These are phyloP conservation scores for Suzukiozyma palmioleophila DNA, from an alignment of 1,139 yeast species.

Conservation along the genomic window DNA sequence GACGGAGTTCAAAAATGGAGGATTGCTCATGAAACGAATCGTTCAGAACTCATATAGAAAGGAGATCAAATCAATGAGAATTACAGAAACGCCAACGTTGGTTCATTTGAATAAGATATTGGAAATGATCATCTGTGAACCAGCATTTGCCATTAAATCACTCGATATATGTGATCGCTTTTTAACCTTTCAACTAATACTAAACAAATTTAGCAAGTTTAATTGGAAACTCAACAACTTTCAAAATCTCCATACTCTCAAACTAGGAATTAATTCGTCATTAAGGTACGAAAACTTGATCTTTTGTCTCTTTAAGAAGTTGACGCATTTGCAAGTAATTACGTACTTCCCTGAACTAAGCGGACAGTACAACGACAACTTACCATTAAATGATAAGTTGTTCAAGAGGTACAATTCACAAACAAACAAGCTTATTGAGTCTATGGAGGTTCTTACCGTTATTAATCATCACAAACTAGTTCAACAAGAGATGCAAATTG, in stretches of 20 bases:
- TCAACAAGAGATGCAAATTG: slow-evolving; percentile 7
- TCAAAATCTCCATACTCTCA: slow-evolving; percentile 16
- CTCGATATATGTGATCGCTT: slow-evolving; percentile 24
- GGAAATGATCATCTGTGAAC: slow-evolving; percentile 20
- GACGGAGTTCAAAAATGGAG: slow-evolving; percentile 28
- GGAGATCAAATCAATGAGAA: slow-evolving; percentile 17
- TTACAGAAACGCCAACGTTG: slow-evolving; percentile 22
- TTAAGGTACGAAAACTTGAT: slow-evolving; percentile 18
- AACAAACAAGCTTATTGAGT: slow-evolving; percentile 5
- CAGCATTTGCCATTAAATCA: slow-evolving; percentile 9
- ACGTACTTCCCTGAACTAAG: slow-evolving; percentile 12
- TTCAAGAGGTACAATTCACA: slow-evolving; percentile 11
- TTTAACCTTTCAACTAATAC: slow-evolving; percentile 23
- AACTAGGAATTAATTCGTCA: slow-evolving; percentile 26
- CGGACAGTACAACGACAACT: slow-evolving; percentile 13
- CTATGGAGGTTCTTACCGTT: slow-evolving; percentile 18
- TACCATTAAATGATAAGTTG: slow-evolving; percentile 19
- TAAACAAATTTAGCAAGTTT: slow-evolving; percentile 20
- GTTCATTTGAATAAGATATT: slow-evolving; percentile 23
- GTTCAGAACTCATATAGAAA: slow-evolving; percentile 13
- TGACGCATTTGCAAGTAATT: slow-evolving; percentile 21
- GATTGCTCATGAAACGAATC: slow-evolving; percentile 22
- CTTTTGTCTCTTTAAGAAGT: slow-evolving; percentile 24
- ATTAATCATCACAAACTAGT: slow-evolving; percentile 26
- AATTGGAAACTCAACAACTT: slow-evolving; percentile 26